phyloP scores from a whole-genome alignment of 768 basidiomycete species.

The Crassisporium funariophilum region DNA sequence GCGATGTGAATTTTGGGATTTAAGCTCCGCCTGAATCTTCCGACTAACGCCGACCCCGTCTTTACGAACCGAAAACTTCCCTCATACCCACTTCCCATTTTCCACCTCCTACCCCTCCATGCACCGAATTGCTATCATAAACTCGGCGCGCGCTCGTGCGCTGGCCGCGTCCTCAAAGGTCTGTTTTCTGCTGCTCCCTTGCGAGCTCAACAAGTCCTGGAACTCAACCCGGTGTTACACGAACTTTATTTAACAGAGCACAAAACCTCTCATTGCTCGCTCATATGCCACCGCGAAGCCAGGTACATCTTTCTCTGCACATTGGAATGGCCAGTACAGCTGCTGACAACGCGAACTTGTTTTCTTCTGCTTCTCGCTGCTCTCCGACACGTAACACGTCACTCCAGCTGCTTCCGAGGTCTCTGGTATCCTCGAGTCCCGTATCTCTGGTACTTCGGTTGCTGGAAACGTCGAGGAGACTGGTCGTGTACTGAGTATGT shows the following conservation, averaged over 20 bases:
- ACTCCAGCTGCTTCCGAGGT: constrained; percentile 95
- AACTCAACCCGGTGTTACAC: constrained; percentile 26
- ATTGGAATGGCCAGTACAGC: neutral
- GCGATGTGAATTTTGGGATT: constrained; percentile 29
- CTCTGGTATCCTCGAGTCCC: constrained; percentile 97
- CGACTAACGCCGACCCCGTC: constrained; percentile 46
- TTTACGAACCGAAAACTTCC: constrained; percentile 45
- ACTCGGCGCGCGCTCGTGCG: constrained; percentile 77
- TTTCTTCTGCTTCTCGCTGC: constrained; percentile 20
- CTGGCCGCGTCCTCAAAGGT: constrained; percentile 73
- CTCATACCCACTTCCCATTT: constrained; percentile 43
- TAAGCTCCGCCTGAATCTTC: constrained; percentile 47
- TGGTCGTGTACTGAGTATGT: constrained; percentile 95
- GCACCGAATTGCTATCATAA: constrained; percentile 87
- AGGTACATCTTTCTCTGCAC: constrained; percentile 54
- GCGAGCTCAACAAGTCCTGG: constrained; percentile 3
- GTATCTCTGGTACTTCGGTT: constrained; percentile 90
- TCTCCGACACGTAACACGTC: constrained; percentile 34
- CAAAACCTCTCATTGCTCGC: constrained; percentile 62
- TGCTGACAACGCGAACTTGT: constrained; percentile 27
- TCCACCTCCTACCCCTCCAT: constrained; percentile 54
- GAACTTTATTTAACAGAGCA: constrained; percentile 35
- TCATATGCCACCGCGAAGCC: constrained; percentile 98
- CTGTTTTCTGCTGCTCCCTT: constrained; percentile 14
- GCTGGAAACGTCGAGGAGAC: constrained; percentile 98